Evolutionary conservation across 2,329 filamentous ascomycete genomes (phyloP).

Genomic region (Pleoardoris graminearum): DNA sequence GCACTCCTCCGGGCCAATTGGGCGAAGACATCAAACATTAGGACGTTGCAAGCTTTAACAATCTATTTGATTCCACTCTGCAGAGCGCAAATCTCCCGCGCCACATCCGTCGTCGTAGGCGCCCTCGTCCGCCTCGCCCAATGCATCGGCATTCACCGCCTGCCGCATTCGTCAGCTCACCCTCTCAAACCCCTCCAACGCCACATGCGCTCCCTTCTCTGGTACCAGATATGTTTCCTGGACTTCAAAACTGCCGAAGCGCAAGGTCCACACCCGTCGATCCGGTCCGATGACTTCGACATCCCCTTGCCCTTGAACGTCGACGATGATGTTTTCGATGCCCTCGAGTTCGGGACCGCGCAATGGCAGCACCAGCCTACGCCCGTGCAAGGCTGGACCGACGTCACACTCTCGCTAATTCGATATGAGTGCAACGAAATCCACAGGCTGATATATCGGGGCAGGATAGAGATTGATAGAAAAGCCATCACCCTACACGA

Average conservation of each 20-base stretch:
- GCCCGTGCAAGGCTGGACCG: constrained; percentile 38
- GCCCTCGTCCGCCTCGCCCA: constrained; percentile 44
- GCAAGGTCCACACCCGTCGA: constrained; percentile 44
- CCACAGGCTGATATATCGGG: constrained; percentile 43
- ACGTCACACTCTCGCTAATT: constrained; percentile 41
- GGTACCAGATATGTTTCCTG: constrained; percentile 46
- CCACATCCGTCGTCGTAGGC: constrained; percentile 44
- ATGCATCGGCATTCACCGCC: constrained; percentile 45
- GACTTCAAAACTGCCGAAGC: constrained; percentile 46
- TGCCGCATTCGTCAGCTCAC: constrained; percentile 39
- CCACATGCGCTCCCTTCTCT: constrained; percentile 42
- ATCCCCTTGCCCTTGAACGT: constrained; percentile 43
- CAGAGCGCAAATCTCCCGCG: constrained; percentile 44
- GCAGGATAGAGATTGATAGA: constrained; percentile 44
- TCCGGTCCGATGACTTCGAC: constrained; percentile 44
- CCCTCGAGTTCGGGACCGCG: constrained; percentile 41
- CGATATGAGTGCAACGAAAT: constrained; percentile 46
- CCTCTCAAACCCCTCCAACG: constrained; percentile 42
- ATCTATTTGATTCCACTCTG: constrained; percentile 46
- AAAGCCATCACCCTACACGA: constrained; percentile 44
- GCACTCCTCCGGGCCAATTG: constrained; percentile 43
- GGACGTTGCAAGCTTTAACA: constrained; percentile 43
- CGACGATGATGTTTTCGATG: constrained; percentile 45
- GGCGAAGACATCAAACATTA: constrained; percentile 45
- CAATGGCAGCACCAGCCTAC: constrained; percentile 42